Evolutionary conservation across 768 basidiomycete species (phyloP).

Genomic region (Kwoniella sp.): DNA sequence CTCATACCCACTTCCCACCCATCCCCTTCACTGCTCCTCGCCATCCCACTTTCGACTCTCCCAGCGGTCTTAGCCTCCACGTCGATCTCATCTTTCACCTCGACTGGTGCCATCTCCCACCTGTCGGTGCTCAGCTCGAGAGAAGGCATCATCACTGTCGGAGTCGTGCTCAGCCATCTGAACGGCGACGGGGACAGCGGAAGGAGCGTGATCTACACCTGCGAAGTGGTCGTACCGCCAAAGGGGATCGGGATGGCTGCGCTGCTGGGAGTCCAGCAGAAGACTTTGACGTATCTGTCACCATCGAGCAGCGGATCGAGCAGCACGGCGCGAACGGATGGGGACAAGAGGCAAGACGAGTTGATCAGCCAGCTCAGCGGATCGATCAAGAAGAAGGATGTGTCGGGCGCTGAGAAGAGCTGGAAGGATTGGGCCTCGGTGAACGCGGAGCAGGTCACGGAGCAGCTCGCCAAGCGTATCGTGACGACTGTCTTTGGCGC

Average conservation of each 20-base stretch:
- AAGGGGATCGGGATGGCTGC: constrained; percentile 34
- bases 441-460: not conserved
- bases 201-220: constrained; percentile 36
- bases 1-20: constrained; percentile 16
- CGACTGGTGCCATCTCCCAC: constrained; percentile 17
- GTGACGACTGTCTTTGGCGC: constrained; percentile 12
- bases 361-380: not conserved
- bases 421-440: not conserved
- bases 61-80: constrained; percentile 22
- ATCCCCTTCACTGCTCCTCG: constrained; percentile 19
- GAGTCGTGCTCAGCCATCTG: constrained; percentile 22
- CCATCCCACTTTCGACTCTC: constrained; percentile 11
- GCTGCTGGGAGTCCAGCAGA: constrained; percentile 25
- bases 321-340: not conserved
- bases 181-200: constrained; percentile 20
- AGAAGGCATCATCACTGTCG: constrained; percentile 13
- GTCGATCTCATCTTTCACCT: constrained; percentile 17
- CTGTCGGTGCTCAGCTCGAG: constrained; percentile 11
- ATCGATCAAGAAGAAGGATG: constrained; percentile 4
- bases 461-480: constrained; percentile 16
- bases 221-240: constrained; percentile 26
- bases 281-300: constrained; percentile 18
- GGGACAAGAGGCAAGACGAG: not conserved
- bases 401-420: not conserved
- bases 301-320: not conserved